Evolutionary conservation across 2,329 filamentous ascomycete genomes (phyloP), one percentile per base, ranked within the genome.

Genomic region (Pseudogymnoascus sp.): DNA sequence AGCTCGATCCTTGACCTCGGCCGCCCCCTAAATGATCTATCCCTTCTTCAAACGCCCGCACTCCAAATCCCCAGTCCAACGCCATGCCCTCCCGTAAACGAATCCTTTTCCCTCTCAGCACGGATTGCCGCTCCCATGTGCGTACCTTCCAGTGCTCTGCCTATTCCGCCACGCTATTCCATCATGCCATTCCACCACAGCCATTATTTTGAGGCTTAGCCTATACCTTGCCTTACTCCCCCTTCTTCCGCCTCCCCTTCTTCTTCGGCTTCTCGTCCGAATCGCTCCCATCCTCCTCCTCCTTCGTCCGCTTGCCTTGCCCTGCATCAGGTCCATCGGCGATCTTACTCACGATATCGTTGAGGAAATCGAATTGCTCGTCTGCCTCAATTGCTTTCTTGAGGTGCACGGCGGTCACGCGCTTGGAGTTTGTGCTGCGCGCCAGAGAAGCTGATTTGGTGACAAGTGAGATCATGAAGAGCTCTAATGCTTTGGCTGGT

Each of bases 391-490:
- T 88, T 9, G 94, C 93, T 66, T 90, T 86, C 78, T 97, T 97
- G 67, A 99, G 82, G 82, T 97, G 96, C 62, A 87, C 82, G 1
- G 92, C 91, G 13, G 91, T 92, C 67, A 99, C 90, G 66, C 92
- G 86, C 77, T 96, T 97, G 0, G 91, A 92, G 66, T 88, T 90
- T 73, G 90, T 91, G 64, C 88, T 84, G 68, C 84, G 86, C 59
- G 94, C 93, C 68, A 96, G 87, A 60, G 89, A 85, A 58, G 94
- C 92, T 63, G 92, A 92, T 73, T 92, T 93, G 29, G 87, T 87
- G 65, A 97, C 93, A 62, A 99, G 82, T 42, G 91, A 88, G 66
- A 97, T 91, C 94, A 99, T 99, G 74, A 99, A 99, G 7, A 99
- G 82, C 77, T 99, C 94, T 5, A 99, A 82, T 13, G 94, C 94